These are phyloP conservation scores for Plasmodium malariae DNA, from an alignment of 169 alveolate genomes.

Conservation along the genomic window DNA sequence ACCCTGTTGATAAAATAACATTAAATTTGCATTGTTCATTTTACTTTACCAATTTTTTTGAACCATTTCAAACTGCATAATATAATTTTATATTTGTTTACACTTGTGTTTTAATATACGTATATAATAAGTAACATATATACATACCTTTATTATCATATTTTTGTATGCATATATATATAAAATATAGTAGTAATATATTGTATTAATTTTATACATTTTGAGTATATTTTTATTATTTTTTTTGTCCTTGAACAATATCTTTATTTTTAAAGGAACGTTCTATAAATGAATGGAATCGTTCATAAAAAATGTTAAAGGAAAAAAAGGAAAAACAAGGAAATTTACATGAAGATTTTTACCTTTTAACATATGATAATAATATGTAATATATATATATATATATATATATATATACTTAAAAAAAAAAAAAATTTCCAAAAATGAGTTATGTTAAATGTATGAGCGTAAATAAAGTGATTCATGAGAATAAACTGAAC, in stretches of 20 bases:
- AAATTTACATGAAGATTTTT: too few species aligned
- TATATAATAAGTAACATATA: background rate
- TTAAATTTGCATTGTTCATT: too few species aligned
- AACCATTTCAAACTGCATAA: too few species aligned
- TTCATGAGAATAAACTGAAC: constrained; percentile 27
- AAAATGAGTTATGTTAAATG: constrained; percentile 41
- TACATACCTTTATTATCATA: background rate
- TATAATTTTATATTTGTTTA: background rate
- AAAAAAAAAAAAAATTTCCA: background rate
- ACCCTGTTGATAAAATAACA: too few species aligned
- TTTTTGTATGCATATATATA: background rate
- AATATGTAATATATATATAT: background rate
- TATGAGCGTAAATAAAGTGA: constrained; percentile 34
- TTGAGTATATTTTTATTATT: background rate
- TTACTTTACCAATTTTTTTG: too few species aligned
- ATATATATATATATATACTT: background rate
- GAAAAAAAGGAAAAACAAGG: background rate
- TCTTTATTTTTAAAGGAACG: too few species aligned
- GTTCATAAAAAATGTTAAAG: background rate
- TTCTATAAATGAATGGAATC: background rate
- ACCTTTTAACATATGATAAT: too few species aligned
- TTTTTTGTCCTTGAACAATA: constrained; percentile 5
- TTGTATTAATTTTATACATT: too few species aligned
- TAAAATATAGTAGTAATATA: too few species aligned
- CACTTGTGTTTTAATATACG: background rate